Conservation (phyloP, 495 filamentous ascomycete genomes). For the Aspergillus steynii region DNA sequence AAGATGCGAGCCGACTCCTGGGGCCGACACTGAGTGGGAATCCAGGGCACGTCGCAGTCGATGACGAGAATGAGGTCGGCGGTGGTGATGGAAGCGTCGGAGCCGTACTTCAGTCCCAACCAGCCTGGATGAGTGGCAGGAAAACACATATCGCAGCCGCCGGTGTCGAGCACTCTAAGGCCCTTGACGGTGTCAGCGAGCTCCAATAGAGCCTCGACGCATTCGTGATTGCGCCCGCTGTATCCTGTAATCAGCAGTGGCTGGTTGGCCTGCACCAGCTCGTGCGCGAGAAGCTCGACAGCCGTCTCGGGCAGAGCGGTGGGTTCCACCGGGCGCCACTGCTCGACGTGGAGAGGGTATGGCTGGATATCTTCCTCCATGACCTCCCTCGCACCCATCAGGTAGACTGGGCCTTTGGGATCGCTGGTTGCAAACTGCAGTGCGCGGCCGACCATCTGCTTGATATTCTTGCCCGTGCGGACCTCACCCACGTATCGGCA, state of each 20-base stretch:
- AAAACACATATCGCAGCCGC: constrained; percentile 88
- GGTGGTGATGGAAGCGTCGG: constrained; percentile 65
- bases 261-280: constrained; percentile 65
- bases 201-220: constrained; percentile 66
- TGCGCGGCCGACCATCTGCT: constrained; percentile 87
- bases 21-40: constrained; percentile 55
- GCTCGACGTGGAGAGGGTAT: constrained; percentile 62
- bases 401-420: constrained; percentile 80
- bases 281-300: constrained; percentile 63
- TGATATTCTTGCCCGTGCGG: constrained; percentile 84
- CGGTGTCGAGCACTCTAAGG: constrained; percentile 77
- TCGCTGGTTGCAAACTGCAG: constrained; percentile 76
- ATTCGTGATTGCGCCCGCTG: constrained; percentile 66
- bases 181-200: constrained; percentile 76
- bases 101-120: constrained; percentile 71
- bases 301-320: constrained; percentile 66
- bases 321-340: constrained; percentile 71
- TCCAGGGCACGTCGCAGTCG: constrained; percentile 78
- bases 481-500: constrained; percentile 85
- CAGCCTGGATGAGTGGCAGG: constrained; percentile 70
- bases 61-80: constrained; percentile 84
- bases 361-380: constrained; percentile 82
- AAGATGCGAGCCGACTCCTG: constrained; percentile 56
- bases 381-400: constrained; percentile 77
- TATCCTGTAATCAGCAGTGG: constrained; percentile 81